These are phyloP conservation scores for Tuctoria greenei DNA, from an alignment of 176 grass and related monocot species.

Conservation along the genomic window DNA sequence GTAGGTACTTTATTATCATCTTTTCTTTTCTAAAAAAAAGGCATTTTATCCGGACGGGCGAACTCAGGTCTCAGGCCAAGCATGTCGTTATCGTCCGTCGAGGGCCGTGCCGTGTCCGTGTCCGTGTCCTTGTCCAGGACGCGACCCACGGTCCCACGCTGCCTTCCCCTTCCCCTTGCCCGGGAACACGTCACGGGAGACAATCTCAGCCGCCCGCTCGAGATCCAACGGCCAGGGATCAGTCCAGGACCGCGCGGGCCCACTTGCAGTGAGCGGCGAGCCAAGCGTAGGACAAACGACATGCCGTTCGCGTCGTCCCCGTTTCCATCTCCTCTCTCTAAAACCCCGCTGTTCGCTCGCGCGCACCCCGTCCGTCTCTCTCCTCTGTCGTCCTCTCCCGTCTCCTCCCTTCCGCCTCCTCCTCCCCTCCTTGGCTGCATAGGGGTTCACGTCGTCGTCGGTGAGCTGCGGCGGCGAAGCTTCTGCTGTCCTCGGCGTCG, in stretches of 20 bases:
- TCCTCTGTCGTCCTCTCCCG: too few relatives aligned
- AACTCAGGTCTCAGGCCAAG: not conserved
- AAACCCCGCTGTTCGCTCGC: conserved; percentile 10
- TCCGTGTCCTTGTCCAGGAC: not conserved
- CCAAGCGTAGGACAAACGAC: not conserved
- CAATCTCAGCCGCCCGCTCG: not conserved
- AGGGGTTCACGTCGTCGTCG: conserved; percentile 19
- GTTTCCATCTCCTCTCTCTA: not conserved
- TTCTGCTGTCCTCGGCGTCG: not conserved
- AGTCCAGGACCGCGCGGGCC: not conserved
- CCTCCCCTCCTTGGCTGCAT: not conserved
- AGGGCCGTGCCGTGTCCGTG: conserved; percentile 4
- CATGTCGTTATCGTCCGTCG: not conserved
- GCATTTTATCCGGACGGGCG: too few relatives aligned
- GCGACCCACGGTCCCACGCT: not conserved
- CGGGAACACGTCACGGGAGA: conserved; percentile 37
- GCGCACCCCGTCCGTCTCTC: not conserved
- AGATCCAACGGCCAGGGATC: conserved; percentile 3
- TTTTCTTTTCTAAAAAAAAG: too few relatives aligned
- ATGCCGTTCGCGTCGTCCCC: not conserved
- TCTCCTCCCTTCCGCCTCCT: not conserved
- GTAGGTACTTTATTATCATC: too few relatives aligned
- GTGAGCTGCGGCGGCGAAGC: conserved; percentile 11
- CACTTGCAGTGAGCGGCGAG: conserved; percentile 16
- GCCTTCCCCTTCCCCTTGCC: not conserved